Conservation (phyloP, 2,329 filamentous ascomycete genomes). For the Alternaria alternata region DNA sequence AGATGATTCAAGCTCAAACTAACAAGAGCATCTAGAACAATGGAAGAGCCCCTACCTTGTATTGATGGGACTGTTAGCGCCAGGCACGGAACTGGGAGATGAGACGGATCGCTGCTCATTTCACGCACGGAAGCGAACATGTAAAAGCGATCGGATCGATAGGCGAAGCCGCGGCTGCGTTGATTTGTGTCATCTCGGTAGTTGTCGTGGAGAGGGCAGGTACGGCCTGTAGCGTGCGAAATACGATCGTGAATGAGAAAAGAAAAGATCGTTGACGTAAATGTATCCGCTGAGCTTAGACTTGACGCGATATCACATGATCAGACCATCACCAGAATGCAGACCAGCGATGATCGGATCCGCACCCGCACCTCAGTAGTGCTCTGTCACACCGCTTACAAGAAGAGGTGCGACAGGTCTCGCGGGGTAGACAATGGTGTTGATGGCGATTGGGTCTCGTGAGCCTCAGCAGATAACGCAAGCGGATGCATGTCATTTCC, state of each 20-base stretch:
- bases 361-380: conserved; percentile 1
- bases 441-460: conserved; percentile 20
- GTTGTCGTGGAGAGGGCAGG: not conserved
- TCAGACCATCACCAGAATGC: not conserved
- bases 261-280: conserved; percentile 16
- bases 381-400: conserved; percentile 10
- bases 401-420: conserved; percentile 10
- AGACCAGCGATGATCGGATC: conserved; percentile 11
- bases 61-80: conserved; percentile 1
- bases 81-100: conserved; percentile 12
- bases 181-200: conserved; percentile 1
- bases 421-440: conserved; percentile 11
- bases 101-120: conserved; percentile 8
- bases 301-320: conserved; percentile 23
- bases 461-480: conserved; percentile 28
- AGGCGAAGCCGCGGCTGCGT: conserved; percentile 1
- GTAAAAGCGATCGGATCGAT: conserved; percentile 2
- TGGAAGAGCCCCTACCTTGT: not conserved
- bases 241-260: conserved; percentile 3
- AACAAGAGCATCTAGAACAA: not conserved
- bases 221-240: not conserved
- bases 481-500: conserved; percentile 27
- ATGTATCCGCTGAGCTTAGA: conserved; percentile 5
- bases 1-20: not conserved
- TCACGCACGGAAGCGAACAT: conserved; percentile 1